Base-by-base conservation (phyloP, 31 red algal genomes). In the Porphyra umbilicalis region DNA sequence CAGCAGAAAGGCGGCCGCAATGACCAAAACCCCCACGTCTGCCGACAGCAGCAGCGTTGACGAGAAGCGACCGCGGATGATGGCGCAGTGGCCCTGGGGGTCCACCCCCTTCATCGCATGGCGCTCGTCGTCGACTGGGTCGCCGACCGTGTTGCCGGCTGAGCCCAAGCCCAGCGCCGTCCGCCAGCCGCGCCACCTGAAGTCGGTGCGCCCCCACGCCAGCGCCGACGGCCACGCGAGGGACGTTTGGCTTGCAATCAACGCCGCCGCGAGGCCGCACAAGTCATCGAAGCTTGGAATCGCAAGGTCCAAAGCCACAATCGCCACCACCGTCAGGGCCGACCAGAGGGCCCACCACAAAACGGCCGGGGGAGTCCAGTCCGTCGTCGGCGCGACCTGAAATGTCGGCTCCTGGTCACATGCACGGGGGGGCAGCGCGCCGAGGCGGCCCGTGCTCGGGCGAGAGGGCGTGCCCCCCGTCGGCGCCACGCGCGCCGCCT, bases 331-430 rank as follows among this genome's bases (percentile, higher is more conserved):
- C 34, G 35, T 35, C 33, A 78, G 33, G 5, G 76, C 32, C 6
- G 76, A 35, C 76, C 76, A 78, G 30, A 78, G 35, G 34, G 35
- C 32, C 76, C 76, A 78, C 76, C 76, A 78, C 30, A 20, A 35
- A 31, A 78, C 33, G 34, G 76, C 76, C 18, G 76, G 33, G 18
- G 76, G 9, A 2, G 76, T 78, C 76, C 76, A 78, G 30, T 78
- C 76, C 35, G 32, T 35, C 2, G 76, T 25, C 34, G 76, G 34
- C 34, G 76, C 76, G 76, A 78, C 15, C 76, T 78, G 0, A 29
- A 7, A 71, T 29, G 57, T 29, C 25, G 6, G 57, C 57, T 2
- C 30, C 57, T 71, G n/a, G n/a, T n/a, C n/a, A n/a, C n/a, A n/a
- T n/a, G n/a, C n/a, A n/a, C n/a, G n/a, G n/a, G n/a, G n/a, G n/a